Evolutionary conservation across 2,329 filamentous ascomycete species (phyloP).

Genomic region (Xylaria multiplex): DNA sequence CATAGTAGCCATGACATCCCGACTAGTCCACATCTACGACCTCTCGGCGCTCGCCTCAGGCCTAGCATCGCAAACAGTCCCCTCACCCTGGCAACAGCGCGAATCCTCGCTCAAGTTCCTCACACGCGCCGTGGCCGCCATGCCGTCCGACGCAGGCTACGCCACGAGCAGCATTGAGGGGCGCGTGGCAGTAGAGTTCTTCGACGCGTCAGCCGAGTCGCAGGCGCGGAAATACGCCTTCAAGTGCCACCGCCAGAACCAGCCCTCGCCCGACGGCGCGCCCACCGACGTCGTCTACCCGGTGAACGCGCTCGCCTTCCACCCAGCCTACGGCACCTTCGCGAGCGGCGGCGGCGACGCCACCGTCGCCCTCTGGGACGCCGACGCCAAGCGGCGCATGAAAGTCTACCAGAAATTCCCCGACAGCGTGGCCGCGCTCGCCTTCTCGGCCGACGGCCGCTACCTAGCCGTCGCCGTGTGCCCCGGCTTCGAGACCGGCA

Average conservation of each 20-base stretch:
- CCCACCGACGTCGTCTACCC: conserved; percentile 87
- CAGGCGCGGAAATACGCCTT: conserved; percentile 97
- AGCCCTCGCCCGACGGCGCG: conserved; percentile 64
- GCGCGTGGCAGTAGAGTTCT: conserved; percentile 96
- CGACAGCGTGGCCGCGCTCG: conserved; percentile 79
- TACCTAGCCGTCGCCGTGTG: conserved; percentile 83
- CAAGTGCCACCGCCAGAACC: conserved; percentile 91
- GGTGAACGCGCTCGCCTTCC: conserved; percentile 89
- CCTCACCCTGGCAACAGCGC: conserved; percentile 84
- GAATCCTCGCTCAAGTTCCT: conserved; percentile 97
- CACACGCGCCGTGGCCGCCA: conserved; percentile 90
- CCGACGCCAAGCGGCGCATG: conserved; percentile 87
- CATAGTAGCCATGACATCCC: conserved; percentile 94
- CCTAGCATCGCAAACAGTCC: conserved; percentile 60
- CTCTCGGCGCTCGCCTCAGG: conserved; percentile 72
- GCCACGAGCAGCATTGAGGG: conserved; percentile 94
- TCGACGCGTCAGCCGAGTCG: conserved; percentile 86
- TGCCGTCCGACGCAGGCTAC: conserved; percentile 96
- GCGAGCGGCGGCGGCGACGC: conserved; percentile 90
- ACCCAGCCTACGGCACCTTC: conserved; percentile 84
- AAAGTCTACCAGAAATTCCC: conserved; percentile 88
- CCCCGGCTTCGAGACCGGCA: conserved; percentile 87
- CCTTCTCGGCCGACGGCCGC: conserved; percentile 80
- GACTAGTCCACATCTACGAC: conserved; percentile 95
- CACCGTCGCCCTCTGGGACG: conserved; percentile 93